A percentile compares a stretch with the other conserved stretches of the same genome.
These are phyloP conservation scores for Aspergillus novofumigatus DNA, from an alignment of 2,329 filamentous ascomycete species.

Conservation along the genomic window DNA sequence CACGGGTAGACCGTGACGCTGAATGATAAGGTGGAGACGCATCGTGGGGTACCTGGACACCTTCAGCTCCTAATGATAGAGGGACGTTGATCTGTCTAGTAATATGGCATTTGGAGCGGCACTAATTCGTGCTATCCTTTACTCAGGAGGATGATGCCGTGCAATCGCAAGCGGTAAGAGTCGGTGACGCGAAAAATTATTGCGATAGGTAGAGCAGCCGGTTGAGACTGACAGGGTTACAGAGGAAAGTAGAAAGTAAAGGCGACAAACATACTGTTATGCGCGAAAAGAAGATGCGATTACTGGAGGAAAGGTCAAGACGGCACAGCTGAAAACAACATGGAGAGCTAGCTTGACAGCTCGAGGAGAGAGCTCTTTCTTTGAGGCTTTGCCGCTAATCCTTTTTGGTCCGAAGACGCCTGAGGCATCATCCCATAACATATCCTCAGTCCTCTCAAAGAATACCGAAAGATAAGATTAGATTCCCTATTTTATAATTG, in stretches of 20 bases:
- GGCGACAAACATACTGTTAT: not conserved
- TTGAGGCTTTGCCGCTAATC: constrained; percentile 4
- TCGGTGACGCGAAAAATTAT: not conserved
- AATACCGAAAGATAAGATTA: not conserved
- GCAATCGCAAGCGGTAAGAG: not conserved
- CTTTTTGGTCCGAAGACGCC: constrained; percentile 3
- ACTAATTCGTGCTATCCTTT: not conserved
- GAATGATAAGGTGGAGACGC: constrained; percentile 69
- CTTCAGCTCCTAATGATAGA: not conserved
- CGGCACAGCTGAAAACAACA: not conserved
- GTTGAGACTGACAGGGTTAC: not conserved
- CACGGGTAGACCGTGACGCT: constrained; percentile 69
- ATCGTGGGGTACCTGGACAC: constrained; percentile 39
- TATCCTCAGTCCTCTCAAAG: not conserved
- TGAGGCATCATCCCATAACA: not conserved
- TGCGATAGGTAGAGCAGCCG: not conserved
- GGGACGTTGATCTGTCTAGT: not conserved
- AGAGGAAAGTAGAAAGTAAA: not conserved
- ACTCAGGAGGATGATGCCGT: not conserved
- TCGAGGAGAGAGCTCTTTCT: not conserved
- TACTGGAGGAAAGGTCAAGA: not conserved
- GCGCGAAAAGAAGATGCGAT: not conserved
- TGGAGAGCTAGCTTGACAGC: not conserved
- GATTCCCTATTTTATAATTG: not conserved
- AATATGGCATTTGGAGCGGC: not conserved